Conservation (phyloP, 73 alveolate species). For the Tetrahymena thermophila region DNA sequence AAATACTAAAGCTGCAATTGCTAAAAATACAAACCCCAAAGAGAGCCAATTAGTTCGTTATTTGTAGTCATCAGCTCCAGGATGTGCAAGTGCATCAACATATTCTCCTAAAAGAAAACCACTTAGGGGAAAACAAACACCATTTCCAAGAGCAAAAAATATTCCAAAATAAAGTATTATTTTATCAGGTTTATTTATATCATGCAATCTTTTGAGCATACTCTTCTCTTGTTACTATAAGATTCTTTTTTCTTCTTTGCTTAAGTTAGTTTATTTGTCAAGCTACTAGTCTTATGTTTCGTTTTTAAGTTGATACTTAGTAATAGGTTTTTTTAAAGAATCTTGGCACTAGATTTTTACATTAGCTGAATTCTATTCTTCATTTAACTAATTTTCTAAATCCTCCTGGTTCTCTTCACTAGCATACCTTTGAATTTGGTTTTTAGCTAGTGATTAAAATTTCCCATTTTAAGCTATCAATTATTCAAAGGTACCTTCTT, state of each 20-base stretch:
- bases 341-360: not conserved
- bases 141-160: conserved; percentile 6
- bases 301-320: not conserved
- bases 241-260: not conserved
- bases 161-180: not conserved
- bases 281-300: not conserved
- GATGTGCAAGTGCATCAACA: not conserved
- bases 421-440: not conserved
- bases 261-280: not conserved
- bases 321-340: not conserved
- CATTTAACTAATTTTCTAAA: not conserved
- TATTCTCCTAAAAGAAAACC: conserved; percentile 10
- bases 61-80: not conserved
- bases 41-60: not conserved
- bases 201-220: not conserved
- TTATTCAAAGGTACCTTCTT: conserved; percentile 48
- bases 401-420: not conserved
- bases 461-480: conserved; percentile 13
- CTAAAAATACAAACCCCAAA: not conserved
- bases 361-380: not conserved
- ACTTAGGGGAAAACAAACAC: conserved; percentile 7
- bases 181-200: not conserved
- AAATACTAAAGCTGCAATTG: not conserved
- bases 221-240: not conserved
- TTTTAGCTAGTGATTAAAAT: conserved; percentile 17